phyloP scores from a whole-genome alignment of 352 stramenopile species.

The Phytopythium helicoides region DNA sequence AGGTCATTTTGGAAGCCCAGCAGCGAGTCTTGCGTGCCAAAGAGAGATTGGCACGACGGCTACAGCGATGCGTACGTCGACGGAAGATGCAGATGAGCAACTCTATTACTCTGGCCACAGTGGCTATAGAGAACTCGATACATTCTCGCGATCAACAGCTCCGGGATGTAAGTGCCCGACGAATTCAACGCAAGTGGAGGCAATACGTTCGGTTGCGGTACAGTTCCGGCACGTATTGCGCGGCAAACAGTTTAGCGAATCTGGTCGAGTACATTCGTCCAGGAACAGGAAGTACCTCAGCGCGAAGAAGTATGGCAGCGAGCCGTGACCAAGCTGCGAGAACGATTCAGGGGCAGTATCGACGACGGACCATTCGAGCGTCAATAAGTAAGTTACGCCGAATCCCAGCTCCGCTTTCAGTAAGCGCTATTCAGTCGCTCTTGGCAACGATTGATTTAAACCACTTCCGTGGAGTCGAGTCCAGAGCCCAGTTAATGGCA shows the following conservation, averaged over 20 bases:
- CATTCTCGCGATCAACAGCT: no score
- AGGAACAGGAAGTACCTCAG: neutral
- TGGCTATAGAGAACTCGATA: slow-evolving; percentile 5
- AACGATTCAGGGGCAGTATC: slow-evolving; percentile 57
- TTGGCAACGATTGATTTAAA: slow-evolving; percentile 22
- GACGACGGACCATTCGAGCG: slow-evolving; percentile 35
- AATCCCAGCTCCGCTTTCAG: slow-evolving; percentile 11
- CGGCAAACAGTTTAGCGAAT: neutral
- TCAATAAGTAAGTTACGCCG: slow-evolving; percentile 38
- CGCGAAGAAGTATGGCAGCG: slow-evolving; percentile 7
- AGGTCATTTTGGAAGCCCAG: slow-evolving; percentile 43
- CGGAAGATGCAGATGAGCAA: slow-evolving; percentile 15
- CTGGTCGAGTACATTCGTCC: neutral
- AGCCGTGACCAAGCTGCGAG: slow-evolving; percentile 33
- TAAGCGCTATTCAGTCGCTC: slow-evolving; percentile 30
- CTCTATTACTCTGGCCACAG: slow-evolving; percentile 8
- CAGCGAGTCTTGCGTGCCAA: slow-evolving; percentile 23
- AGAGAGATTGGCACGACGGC: slow-evolving; percentile 33
- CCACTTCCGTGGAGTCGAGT: slow-evolving; percentile 20
- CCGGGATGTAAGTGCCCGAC: slow-evolving; percentile 9
- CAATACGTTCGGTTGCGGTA: slow-evolving; percentile 8
- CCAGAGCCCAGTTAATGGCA: slow-evolving; percentile 18
- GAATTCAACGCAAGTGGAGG: slow-evolving; percentile 46
- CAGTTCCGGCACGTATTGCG: no score
- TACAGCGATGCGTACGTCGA: slow-evolving; percentile 39